A percentile compares a stretch with the other conserved stretches of the same genome.
Conservation (phyloP, 192 early-diverging fungal genomes). For the Geranomyces michiganensis region DNA sequence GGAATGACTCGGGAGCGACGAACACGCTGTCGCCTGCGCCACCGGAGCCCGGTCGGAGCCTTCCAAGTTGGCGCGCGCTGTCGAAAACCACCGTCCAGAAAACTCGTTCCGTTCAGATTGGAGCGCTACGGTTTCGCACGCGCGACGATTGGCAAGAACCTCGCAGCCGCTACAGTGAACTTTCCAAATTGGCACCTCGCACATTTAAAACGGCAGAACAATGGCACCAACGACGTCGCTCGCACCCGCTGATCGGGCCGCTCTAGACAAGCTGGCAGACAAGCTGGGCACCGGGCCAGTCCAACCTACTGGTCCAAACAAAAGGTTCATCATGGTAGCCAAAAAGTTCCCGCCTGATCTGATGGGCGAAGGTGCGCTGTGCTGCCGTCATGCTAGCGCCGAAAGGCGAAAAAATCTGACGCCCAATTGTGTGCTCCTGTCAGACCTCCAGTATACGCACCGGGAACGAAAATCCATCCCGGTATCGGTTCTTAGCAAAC, state of each 20-base stretch:
- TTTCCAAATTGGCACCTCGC: too few species aligned
- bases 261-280: neutral
- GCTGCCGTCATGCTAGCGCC: neutral
- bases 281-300: neutral
- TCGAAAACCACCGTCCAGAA: too few species aligned
- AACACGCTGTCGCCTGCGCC: too few species aligned
- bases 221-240: neutral
- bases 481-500: constrained; percentile 32
- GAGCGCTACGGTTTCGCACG: too few species aligned
- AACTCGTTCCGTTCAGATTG: too few species aligned
- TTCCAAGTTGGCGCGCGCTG: too few species aligned
- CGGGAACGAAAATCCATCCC: constrained; percentile 37
- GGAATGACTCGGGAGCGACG: too few species aligned
- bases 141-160: too few species aligned
- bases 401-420: neutral
- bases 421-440: neutral
- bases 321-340: constrained; percentile 7
- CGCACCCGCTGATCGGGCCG: neutral
- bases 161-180: too few species aligned
- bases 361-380: constrained; percentile 47
- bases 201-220: too few species aligned
- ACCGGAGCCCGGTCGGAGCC: too few species aligned
- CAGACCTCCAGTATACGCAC: constrained; percentile 44
- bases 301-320: neutral
- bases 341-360: constrained; percentile 35